Evolutionary conservation across 1,139 yeast species (phyloP), one percentile per base, ranked within the genome.

Genomic region (Tardiomyces digboiensis): DNA sequence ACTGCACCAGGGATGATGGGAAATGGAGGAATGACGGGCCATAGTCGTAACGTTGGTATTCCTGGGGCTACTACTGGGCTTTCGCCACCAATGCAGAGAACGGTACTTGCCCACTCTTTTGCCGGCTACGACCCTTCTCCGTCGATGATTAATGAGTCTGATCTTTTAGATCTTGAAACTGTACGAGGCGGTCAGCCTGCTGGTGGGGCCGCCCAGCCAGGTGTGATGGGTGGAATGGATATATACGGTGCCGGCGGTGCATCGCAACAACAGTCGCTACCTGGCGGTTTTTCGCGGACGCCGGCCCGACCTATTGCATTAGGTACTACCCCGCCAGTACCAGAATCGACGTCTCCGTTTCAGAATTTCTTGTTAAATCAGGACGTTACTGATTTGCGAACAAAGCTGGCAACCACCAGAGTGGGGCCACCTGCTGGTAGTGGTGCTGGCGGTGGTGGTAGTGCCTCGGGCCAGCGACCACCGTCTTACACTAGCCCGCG

Each of bases 121-220:
- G 62, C 57, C 40, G 62, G 53, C 39, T 40, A 45, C 14, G 45
- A 41, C 43, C 42, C 47, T 18, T 48, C 55, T 13, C 46, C 52
- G 20, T 55, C 60, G 38, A 53, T 53, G 54, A 58, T 60, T 33
- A 61, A 57, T 40, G 64, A 60, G 39, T 49, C 54, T 18, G 65
- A 60, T 40, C 46, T 60, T 45, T 49, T 60, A 38, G 62, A 59
- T 39, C 45, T 59, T 29, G 60, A 57, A 21, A 26, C 33, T n/a
- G 14, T 26, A 16, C 33, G 33, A n/a, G 10, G 33, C 3, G 33
- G 33, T 16, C n/a, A n/a, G n/a, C n/a, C n/a, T n/a, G n/a, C n/a
- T n/a, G 33, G 33, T 16, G 33, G 33, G 16, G 16, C 12, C 16
- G 16, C 5, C 10, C 26, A 22, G 26, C 26, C 7, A 16, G 16